Evolutionary conservation across 2,329 filamentous ascomycete species (phyloP).

Genomic region (Claviceps pazoutovae): DNA sequence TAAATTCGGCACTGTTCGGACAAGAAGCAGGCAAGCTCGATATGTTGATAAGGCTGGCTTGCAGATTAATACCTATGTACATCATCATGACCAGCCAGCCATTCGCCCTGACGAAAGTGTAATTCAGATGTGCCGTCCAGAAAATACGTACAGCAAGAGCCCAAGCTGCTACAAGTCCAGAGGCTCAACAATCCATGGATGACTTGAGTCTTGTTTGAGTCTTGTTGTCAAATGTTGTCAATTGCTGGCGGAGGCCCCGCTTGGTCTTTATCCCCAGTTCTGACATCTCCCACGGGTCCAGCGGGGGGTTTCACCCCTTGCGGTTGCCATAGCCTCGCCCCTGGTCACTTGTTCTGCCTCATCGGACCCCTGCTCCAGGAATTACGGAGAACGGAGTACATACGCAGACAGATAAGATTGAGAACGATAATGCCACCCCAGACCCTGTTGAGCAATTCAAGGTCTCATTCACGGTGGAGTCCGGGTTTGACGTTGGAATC

Average conservation of each 20-base stretch:
- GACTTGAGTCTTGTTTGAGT: not conserved
- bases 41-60: too few species aligned
- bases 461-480: not conserved
- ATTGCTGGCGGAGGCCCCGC: not conserved
- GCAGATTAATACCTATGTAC: too few species aligned
- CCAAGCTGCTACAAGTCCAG: not conserved
- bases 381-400: not conserved
- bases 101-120: too few species aligned
- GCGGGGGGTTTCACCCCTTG: not conserved
- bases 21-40: not conserved
- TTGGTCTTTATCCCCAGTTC: not conserved
- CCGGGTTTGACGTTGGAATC: not conserved
- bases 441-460: not conserved
- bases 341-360: not conserved
- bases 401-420: not conserved
- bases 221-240: not conserved
- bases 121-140: too few species aligned
- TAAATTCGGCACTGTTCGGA: not conserved
- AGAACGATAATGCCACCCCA: not conserved
- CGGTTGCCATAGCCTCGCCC: not conserved
- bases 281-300: too few species aligned
- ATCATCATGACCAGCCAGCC: too few species aligned
- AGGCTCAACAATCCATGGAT: not conserved
- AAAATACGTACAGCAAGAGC: not conserved
- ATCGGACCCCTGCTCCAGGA: not conserved